phyloP scores from a whole-genome alignment of 805 yeast genomes.

The Candida chilensis region DNA sequence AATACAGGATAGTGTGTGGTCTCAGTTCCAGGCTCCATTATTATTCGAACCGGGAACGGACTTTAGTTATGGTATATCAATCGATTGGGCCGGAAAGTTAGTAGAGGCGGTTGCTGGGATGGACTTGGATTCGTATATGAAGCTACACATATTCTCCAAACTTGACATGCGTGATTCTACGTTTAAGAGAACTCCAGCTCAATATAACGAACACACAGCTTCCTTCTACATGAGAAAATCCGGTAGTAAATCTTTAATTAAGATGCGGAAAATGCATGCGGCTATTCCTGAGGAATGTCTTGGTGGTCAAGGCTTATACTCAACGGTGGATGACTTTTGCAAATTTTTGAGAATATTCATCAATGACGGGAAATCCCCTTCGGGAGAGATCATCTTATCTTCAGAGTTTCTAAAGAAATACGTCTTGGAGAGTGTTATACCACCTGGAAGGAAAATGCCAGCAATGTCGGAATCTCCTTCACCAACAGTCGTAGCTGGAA shows the following conservation, averaged over 20 bases:
- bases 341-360: constrained; percentile 26
- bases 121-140: constrained; percentile 3
- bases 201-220: constrained; percentile 10
- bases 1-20: no score
- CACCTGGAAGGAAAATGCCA: constrained; percentile 10
- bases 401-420: constrained; percentile 18
- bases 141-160: constrained; percentile 9
- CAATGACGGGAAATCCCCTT: constrained; percentile 28
- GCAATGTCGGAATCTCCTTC: constrained; percentile 9
- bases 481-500: no score
- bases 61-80: constrained; percentile 4
- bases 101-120: constrained; percentile 5
- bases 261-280: constrained; percentile 8
- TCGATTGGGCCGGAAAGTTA: constrained; percentile 5
- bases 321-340: constrained; percentile 28
- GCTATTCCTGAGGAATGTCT: constrained; percentile 9
- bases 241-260: constrained; percentile 5
- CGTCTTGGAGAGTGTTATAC: constrained; percentile 21
- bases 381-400: constrained; percentile 19
- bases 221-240: no score
- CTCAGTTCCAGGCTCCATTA: constrained; percentile 11
- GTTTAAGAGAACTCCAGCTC: constrained; percentile 14
- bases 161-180: constrained; percentile 14
- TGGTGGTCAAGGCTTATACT: constrained; percentile 37
- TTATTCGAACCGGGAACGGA: constrained; percentile 5